Percentiles rank a stretch among this genome's conserved stretches.
Evolutionary conservation across 768 basidiomycete species (phyloP).

Genomic region (Lepiota brunneoincarnata): DNA sequence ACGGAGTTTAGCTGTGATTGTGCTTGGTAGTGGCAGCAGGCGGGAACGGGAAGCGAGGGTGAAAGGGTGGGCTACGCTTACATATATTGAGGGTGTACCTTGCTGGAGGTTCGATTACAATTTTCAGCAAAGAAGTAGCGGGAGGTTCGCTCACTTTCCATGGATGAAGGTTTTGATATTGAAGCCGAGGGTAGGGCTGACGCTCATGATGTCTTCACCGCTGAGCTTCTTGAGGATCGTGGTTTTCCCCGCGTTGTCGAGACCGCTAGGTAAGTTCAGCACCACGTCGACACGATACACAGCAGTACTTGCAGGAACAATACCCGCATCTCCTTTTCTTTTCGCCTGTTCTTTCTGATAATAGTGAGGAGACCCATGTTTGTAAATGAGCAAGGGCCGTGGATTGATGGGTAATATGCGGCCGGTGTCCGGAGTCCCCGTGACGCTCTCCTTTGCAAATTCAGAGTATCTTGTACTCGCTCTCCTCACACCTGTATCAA

Average conservation of each 20-base stretch:
- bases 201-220: constrained; percentile 82
- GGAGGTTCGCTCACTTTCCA: constrained; percentile 61
- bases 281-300: constrained; percentile 1
- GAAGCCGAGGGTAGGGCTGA: constrained; percentile 96
- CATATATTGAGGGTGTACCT: constrained; percentile 83
- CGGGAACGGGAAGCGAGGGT: constrained; percentile 1
- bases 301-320: constrained; percentile 73
- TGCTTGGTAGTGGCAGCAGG: constrained; percentile 9
- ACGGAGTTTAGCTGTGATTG: constrained; percentile 15
- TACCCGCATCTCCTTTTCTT: constrained; percentile 95
- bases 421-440: too few relatives aligned
- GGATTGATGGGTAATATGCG: too few relatives aligned
- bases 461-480: background rate
- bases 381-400: background rate
- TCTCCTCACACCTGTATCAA: background rate
- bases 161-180: constrained; percentile 97
- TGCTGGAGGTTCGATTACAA: constrained; percentile 17
- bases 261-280: constrained; percentile 56
- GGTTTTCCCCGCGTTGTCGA: constrained; percentile 99
- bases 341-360: constrained; percentile 92
- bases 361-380: constrained; percentile 93
- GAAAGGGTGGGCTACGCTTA: constrained; percentile 30
- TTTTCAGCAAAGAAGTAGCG: constrained; percentile 18
- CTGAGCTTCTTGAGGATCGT: constrained; percentile 96
- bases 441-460: background rate